Evolutionary conservation across 2,329 filamentous ascomycete species (phyloP), one percentile per base, ranked within the genome.

Genomic region (Trichoderma citrinoviride): DNA sequence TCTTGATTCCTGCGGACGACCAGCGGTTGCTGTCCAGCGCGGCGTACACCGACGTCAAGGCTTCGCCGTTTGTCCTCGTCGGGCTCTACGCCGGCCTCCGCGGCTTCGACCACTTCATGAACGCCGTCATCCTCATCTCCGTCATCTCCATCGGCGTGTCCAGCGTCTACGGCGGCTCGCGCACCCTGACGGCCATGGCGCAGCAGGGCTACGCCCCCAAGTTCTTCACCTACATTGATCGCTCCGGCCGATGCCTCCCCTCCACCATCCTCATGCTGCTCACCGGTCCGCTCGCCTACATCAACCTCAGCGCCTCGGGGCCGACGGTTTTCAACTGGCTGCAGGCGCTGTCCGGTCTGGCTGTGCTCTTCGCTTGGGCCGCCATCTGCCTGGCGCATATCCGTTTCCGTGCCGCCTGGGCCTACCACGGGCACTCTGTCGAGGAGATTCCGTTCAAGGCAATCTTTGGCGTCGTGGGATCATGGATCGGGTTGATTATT

Each of bases 391-490:
- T 87, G 19, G 82, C 85, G 1, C 87, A 90, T 71, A 87, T 90
- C 69, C 86, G 87, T n/a, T 90, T 89, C 82, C 86, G 87, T 43
- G 68, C 71, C 5, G 87, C 86, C 0, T 90, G 87, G 87, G 74
- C 73, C 23, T 72, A 76, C 17, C 81, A 88, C 64, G 86, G 86
- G 25, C 85, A 84, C 70, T 81, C 79, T 2, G 73, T 88, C 4
- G 85, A 89, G n/a, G 86, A 88, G 71, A 82, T 91, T 4, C 85
- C 88, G 1, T 91, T 88, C 79, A 76, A 77, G 44, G 85, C 87
- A 19, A 77, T 82, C 55, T 81, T 84, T 53, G 89, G 89, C 64
- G 79, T 89, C 7, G 78, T 74, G 2, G 89, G 89, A 21, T 90
- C 87, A 0, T 90, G 80, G 74, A 44, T 90, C 15, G 88, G 88